Conservation (phyloP, 495 filamentous ascomycete genomes). For the Penicillium paxilli region DNA sequence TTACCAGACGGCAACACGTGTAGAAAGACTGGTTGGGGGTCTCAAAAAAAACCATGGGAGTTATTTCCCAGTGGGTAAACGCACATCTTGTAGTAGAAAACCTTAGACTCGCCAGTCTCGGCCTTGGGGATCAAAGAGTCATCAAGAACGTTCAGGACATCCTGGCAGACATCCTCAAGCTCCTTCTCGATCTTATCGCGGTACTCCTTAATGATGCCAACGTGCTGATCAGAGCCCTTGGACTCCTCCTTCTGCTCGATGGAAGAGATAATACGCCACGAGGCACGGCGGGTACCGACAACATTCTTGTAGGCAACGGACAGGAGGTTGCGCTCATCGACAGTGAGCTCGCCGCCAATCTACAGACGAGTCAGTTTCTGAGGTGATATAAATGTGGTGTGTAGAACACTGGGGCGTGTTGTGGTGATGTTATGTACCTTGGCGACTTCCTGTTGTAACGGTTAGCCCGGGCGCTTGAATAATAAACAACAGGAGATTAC, state of each 20-base stretch:
- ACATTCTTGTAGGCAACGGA: slow-evolving; percentile 99
- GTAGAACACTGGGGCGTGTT: no score
- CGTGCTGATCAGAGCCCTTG: slow-evolving; percentile 98
- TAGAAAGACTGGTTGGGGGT: no score
- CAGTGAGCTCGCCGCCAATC: slow-evolving; percentile 85
- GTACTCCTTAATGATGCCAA: slow-evolving; percentile 93
- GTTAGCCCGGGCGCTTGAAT: slow-evolving; percentile 34
- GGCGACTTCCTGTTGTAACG: slow-evolving; percentile 76
- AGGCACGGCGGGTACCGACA: slow-evolving; percentile 96
- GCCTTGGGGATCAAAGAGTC: slow-evolving; percentile 96
- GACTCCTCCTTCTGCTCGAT: slow-evolving; percentile 99
- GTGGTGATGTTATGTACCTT: slow-evolving; percentile 65
- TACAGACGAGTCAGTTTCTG: slow-evolving; percentile 46
- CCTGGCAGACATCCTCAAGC: slow-evolving; percentile 97
- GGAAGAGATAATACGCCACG: slow-evolving; percentile 99
- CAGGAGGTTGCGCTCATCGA: slow-evolving; percentile 98
- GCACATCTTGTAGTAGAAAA: slow-evolving; percentile 99
- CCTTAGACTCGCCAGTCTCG: slow-evolving; percentile 97
- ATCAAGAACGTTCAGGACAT: slow-evolving; percentile 96
- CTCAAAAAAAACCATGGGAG: no score
- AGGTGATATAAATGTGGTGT: no score
- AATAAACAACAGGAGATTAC: slow-evolving; percentile 10
- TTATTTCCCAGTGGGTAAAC: slow-evolving; percentile 25
- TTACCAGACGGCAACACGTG: no score
- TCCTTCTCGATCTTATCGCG: slow-evolving; percentile 98